These are phyloP conservation scores for Colletotrichum eleusines DNA, from an alignment of 2,329 filamentous ascomycete species.

Conservation along the genomic window DNA sequence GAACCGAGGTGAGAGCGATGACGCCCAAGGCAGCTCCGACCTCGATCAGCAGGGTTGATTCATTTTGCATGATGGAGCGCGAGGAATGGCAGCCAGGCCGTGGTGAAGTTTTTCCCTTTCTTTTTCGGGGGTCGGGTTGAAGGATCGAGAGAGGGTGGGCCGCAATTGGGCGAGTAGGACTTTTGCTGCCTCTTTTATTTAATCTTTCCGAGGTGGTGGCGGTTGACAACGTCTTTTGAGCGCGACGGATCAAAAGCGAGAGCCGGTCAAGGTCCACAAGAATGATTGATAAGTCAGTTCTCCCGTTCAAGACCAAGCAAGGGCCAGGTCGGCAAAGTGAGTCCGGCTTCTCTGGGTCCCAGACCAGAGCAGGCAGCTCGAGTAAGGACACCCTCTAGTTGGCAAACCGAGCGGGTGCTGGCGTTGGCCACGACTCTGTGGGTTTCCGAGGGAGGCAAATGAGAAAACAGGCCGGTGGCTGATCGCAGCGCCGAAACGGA, in stretches of 20 bases:
- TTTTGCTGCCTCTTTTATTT: neutral
- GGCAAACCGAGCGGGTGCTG: neutral
- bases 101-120: neutral
- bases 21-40: constrained; percentile 50
- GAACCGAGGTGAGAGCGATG: constrained; percentile 53
- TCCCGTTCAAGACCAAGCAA: neutral
- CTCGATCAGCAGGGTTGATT: constrained; percentile 35
- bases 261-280: constrained; percentile 6
- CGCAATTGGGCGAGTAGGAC: neutral
- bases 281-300: constrained; percentile 15
- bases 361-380: constrained; percentile 6
- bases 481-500: constrained; percentile 32
- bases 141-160: neutral
- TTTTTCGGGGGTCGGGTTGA: neutral
- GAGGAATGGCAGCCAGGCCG: neutral
- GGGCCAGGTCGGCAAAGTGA: constrained; percentile 21
- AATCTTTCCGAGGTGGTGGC: neutral
- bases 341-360: constrained; percentile 8
- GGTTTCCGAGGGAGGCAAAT: neutral
- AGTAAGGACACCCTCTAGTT: constrained; percentile 1
- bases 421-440: constrained; percentile 7
- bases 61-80: constrained; percentile 38
- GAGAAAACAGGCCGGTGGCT: constrained; percentile 12
- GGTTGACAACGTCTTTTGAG: neutral
- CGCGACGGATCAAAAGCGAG: neutral